These are phyloP conservation scores for Phytophthora idaei DNA, from an alignment of 352 stramenopile species.

Conservation along the genomic window DNA sequence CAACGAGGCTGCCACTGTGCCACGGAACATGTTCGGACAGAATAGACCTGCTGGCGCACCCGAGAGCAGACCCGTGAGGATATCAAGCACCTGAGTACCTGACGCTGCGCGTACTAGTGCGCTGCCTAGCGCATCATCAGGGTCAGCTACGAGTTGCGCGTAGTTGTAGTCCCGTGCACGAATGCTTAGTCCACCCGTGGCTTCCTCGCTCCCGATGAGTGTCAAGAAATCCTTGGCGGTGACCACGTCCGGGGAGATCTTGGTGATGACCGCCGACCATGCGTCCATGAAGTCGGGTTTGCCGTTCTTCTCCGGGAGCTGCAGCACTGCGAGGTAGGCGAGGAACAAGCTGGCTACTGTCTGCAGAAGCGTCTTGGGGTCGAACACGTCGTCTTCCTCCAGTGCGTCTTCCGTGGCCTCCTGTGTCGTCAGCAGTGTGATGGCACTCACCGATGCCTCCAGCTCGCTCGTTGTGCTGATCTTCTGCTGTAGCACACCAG, in stretches of 20 bases:
- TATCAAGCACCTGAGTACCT: conserved; percentile 69
- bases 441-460: conserved; percentile 48
- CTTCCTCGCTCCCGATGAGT: conserved; percentile 50
- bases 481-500: conserved; percentile 34
- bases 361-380: conserved; percentile 45
- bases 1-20: conserved; percentile 54
- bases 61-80: conserved; percentile 64
- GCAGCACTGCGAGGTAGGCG: conserved; percentile 52
- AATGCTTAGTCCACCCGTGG: conserved; percentile 48
- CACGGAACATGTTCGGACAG: conserved; percentile 73
- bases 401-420: conserved; percentile 55
- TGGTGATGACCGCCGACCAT: conserved; percentile 69
- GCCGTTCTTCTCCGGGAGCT: conserved; percentile 58
- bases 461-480: conserved; percentile 28
- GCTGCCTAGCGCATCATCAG: conserved; percentile 48
- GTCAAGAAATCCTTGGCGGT: conserved; percentile 61
- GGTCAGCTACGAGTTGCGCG: conserved; percentile 60
- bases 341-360: conserved; percentile 61
- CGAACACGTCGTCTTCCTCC: conserved; percentile 42
- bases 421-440: conserved; percentile 65
- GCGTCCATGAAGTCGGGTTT: conserved; percentile 74
- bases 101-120: conserved; percentile 54
- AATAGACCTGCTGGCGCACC: conserved; percentile 58
- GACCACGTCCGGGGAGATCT: conserved; percentile 68
- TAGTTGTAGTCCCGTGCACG: conserved; percentile 68